phyloP scores from a whole-genome alignment of 306 rosid genomes.

The Gastrolobium bilobum region DNA sequence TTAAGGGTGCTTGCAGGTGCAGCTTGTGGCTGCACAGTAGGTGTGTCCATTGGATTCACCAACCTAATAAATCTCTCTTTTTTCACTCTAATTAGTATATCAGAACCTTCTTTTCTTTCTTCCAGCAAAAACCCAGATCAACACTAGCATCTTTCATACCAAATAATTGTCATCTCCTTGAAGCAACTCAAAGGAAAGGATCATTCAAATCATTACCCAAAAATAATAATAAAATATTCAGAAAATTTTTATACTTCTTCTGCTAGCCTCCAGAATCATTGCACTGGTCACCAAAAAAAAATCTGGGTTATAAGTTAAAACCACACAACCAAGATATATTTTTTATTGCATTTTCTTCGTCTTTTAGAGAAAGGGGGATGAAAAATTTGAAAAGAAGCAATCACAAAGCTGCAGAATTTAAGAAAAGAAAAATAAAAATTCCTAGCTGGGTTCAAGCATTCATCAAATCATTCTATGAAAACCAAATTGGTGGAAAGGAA shows the following conservation, averaged over 20 bases:
- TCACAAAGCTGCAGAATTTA: not conserved
- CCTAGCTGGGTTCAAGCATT: slow-evolving; percentile 31
- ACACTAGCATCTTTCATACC: slow-evolving; percentile 57
- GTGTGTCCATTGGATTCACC: slow-evolving; percentile 62
- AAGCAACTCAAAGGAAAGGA: slow-evolving; percentile 40
- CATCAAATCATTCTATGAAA: not conserved
- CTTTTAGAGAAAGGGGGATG: not conserved
- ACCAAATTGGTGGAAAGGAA: not conserved
- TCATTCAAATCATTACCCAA: slow-evolving; percentile 40
- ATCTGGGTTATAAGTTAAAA: slow-evolving; percentile 36
- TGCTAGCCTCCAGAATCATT: slow-evolving; percentile 48
- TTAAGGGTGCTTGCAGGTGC: slow-evolving; percentile 56
- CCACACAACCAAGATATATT: slow-evolving; percentile 18
- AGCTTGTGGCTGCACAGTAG: slow-evolving; percentile 52
- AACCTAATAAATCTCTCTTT: slow-evolving; percentile 28
- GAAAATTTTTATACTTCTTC: slow-evolving; percentile 27
- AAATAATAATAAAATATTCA: not conserved
- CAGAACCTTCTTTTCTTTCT: slow-evolving; percentile 55
- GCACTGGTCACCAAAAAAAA: slow-evolving; percentile 40
- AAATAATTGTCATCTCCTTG: slow-evolving; percentile 45
- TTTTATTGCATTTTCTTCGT: slow-evolving; percentile 28
- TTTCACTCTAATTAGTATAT: slow-evolving; percentile 41
- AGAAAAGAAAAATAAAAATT: not conserved
- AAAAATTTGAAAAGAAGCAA: slow-evolving; percentile 22
- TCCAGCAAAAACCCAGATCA: slow-evolving; percentile 72